phyloP scores from a whole-genome alignment of 2,329 filamentous ascomycete genomes.

The Colletotrichum cordylinicola region DNA sequence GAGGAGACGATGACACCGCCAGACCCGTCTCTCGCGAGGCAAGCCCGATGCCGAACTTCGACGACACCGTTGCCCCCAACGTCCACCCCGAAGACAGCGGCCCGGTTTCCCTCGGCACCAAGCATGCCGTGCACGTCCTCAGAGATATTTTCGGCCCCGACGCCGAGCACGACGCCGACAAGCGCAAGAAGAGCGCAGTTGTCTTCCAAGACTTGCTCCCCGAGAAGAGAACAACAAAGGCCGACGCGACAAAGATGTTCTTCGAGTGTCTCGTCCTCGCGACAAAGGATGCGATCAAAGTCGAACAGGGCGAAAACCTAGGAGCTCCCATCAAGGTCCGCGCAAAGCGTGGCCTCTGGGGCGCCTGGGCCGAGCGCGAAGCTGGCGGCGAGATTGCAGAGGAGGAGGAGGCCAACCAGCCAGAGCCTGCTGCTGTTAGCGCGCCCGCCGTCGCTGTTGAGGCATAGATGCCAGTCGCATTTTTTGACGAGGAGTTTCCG shows the following conservation, averaged over 20 bases:
- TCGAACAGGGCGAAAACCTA: slow-evolving; percentile 82
- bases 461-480: slow-evolving; percentile 30
- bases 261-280: slow-evolving; percentile 95
- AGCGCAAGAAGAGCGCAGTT: slow-evolving; percentile 77
- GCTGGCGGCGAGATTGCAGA: slow-evolving; percentile 67
- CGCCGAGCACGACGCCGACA: slow-evolving; percentile 70
- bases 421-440: slow-evolving; percentile 31
- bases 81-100: slow-evolving; percentile 85
- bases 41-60: slow-evolving; percentile 67
- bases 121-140: slow-evolving; percentile 93
- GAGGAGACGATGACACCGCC: slow-evolving; percentile 52
- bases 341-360: slow-evolving; percentile 96
- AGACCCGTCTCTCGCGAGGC: slow-evolving; percentile 41
- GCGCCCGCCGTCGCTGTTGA: slow-evolving; percentile 39
- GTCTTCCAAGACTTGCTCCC: slow-evolving; percentile 93
- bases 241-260: slow-evolving; percentile 99
- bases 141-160: slow-evolving; percentile 85
- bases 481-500: slow-evolving; percentile 8
- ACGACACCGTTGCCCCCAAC: slow-evolving; percentile 77
- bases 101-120: slow-evolving; percentile 87
- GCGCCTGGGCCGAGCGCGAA: slow-evolving; percentile 87
- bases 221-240: slow-evolving; percentile 78
- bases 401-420: slow-evolving; percentile 47
- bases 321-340: slow-evolving; percentile 83
- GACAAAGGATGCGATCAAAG: slow-evolving; percentile 97